Base-by-base conservation (phyloP, 1,139 yeast genomes). In the Arxiozyma bovina region DNA sequence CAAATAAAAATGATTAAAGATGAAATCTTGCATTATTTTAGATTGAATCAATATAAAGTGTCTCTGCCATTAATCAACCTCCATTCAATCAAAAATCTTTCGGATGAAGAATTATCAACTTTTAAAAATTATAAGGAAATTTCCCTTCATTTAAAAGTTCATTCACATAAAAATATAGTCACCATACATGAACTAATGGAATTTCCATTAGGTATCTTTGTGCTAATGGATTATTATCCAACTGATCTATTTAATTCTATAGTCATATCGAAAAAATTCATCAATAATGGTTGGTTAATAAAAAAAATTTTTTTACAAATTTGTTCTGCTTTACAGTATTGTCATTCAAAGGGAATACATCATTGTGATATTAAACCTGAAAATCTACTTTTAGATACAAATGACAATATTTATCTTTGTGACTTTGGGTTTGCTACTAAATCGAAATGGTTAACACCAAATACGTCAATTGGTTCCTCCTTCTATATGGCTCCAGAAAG, bases 401-500 rank as follows among this genome's bases (percentile, higher is more conserved):
- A 88, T 51, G 70, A 80, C 25, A 77, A 76, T 46, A 72, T 89
- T 40, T 78, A 81, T 23, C 71, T 90, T 50, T 91, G 93, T 44
- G 97, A 90, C 70, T 90, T 90, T 65, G 97, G 97, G 1, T 75
- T 90, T 21, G 89, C 96, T 18, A 80, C 91, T 60, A 77, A 78
- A 57, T 77, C 81, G 4, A 73, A 77, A 50, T 72, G 70, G 55
- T 79, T 86, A 52, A 80, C 84, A 55, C 82, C 88, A 58, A 87
- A 87, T 62, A 82, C 85, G 44, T 90, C 96, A 60, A 80, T 96
- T 58, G 97, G 97, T 0, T 85, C 94, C 9, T 80, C 88, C 40
- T 90, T 87, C 70, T 90, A 90, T 72, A 90, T 90, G 96, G 87
- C 96, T 0, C 97, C 97, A 3, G 96, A 90, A 70, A 75, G 95